Evolutionary conservation across 108 stramenopile genomes (phyloP), one percentile per base, ranked within the genome.

Genomic region (Fragilariopsis cylindrus): DNA sequence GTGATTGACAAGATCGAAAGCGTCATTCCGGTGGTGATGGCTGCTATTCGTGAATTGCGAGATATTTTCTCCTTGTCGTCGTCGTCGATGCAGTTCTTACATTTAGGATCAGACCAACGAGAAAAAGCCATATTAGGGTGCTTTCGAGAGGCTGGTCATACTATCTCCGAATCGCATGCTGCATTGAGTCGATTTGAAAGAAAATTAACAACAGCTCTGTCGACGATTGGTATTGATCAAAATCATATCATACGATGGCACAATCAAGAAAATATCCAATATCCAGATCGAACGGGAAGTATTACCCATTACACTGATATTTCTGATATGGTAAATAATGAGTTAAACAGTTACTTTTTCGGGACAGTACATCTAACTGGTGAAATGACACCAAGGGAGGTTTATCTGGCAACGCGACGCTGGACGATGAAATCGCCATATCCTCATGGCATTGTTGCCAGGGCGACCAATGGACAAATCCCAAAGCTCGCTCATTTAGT

Each of bases 81-180:
- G 4, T 19, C 47, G 2, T 4, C 40, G 11, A 46, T 47, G 39
- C 71, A 60, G 39, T 73, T 72, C 54, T 49, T 81, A 43, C 80
- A 81, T 57, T 48, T 81, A 18, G 80, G 80, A 7, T 76, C 16
- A 21, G 80, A 81, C 54, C 71, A 81, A 69, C 65, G 80, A 18
- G 47, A 72, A 42, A n/a, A 30, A 45, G 75, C 57, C 7, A 21
- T 39, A 4, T 15, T 43, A 13, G 75, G 50, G 9, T 81, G 80
- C 60, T 72, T 69, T 70, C 44, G 63, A 2, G 80, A 81, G 48
- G 49, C 57, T 15, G 56, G 42, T n/a, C 54, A 57, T 52, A 18
- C 3, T 39, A 2, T 44, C 15, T 55, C 43, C 16, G 30, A 48
- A 49, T 21, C 46, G 6, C 60, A 63, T 40, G 60, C 11, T 5